Conservation (phyloP, 2,329 filamentous ascomycete genomes). For the Triangularia verruculosa region DNA sequence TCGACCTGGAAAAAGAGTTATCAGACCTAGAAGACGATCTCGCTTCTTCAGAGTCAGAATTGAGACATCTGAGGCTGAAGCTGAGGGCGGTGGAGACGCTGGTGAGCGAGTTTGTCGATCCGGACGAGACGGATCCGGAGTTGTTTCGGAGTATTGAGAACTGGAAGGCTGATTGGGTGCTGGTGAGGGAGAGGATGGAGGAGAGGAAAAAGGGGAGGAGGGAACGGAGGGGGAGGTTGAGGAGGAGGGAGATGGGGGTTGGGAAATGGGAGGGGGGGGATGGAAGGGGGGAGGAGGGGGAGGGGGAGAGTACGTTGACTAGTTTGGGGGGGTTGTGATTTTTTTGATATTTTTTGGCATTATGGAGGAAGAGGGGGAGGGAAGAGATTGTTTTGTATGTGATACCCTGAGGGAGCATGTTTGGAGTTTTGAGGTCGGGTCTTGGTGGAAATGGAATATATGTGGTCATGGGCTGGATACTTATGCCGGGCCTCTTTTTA, state of each 20-base stretch:
- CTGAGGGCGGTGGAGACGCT: conserved; percentile 62
- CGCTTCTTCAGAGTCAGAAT: conserved; percentile 54
- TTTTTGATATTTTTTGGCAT: neutral
- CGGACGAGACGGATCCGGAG: conserved; percentile 51
- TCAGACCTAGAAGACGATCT: conserved; percentile 56
- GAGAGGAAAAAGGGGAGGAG: conserved; percentile 20
- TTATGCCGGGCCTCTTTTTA: too few species aligned
- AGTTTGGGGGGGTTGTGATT: conserved; percentile 9
- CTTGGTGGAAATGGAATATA: too few species aligned
- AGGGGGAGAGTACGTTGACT: conserved; percentile 10
- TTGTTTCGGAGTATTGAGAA: conserved; percentile 56
- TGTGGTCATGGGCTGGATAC: too few species aligned
- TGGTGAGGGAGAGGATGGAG: conserved; percentile 25
- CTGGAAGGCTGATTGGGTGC: conserved; percentile 60
- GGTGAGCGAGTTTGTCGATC: conserved; percentile 45
- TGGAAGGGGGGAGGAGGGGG: neutral
- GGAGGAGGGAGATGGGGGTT: conserved; percentile 12
- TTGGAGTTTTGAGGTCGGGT: neutral
- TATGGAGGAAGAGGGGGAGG: neutral
- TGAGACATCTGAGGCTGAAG: conserved; percentile 60
- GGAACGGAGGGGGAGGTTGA: conserved; percentile 11
- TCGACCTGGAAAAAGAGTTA: conserved; percentile 58
- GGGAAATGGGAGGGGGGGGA: neutral
- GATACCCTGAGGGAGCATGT: conserved; percentile 6
- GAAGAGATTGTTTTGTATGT: neutral